Base-by-base conservation (phyloP, 140 eudicot species). In the Erigeron philadelphicus region DNA sequence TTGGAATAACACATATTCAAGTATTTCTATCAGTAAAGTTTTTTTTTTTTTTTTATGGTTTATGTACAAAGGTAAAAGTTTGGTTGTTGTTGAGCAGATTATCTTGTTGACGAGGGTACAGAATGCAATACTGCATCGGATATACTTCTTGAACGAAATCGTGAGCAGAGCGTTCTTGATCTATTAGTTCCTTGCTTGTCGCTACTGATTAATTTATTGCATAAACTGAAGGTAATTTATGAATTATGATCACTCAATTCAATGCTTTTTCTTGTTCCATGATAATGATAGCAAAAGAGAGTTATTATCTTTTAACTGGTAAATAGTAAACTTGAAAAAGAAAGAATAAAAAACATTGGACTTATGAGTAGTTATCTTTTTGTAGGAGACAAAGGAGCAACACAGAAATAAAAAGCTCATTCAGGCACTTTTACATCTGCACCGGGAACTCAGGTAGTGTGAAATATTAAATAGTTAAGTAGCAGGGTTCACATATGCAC, bases 51-150 rank as follows among this genome's bases (percentile, higher is more conserved):
- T 17, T 9, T 52, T 50, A n/a, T 53, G 23, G 8, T 13, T 18
- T 63, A 25, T 42, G 38, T 63, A 42, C 42, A 13, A 63, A 64
- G 54, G 15, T 17, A 5, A 2, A 8, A 17, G 12, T 18, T 16
- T 23, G 8, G 9, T 64, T 64, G 44, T 43, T 40, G 21, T 44
- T 70, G 72, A 61, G 72, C 88, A 93, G 98, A 93, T 87, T 93
- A 89, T 75, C 96, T 93, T 76, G 96, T 93, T 78, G 98, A 89
- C 55, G 98, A 93, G 84, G 90, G 98, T 58, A 75, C 88, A 31
- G 98, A 93, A 64, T 70, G 90, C 76, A 93, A 87, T 77, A 82
- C 98, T 66, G 84, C 98, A 13, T 85, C 98, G 31, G 97, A 93
- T 79, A 73, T 93, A 62, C 77, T 93, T 54, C 84, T 93, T 43